Conservation (phyloP, 768 basidiomycete genomes). For the Fomitopsis serialis region DNA sequence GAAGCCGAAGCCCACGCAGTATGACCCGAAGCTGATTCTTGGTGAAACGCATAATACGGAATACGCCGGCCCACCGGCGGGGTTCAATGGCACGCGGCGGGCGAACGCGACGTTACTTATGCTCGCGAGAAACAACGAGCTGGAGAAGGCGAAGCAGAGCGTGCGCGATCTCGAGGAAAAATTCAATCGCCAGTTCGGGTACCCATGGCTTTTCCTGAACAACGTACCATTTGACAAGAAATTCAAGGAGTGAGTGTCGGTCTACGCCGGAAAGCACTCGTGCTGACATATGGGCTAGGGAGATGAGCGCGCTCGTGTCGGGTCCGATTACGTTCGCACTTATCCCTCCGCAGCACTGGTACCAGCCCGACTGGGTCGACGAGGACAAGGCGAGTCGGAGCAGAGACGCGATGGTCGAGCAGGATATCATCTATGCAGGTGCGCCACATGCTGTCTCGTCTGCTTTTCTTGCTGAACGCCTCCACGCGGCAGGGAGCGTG, state of each 20-base stretch:
- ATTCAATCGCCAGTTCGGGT: constrained; percentile 78
- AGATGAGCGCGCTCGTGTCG: constrained; percentile 18
- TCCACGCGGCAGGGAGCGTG: neutral
- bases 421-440: constrained; percentile 48
- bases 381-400: constrained; percentile 52
- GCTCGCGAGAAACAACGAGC: constrained; percentile 65
- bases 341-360: constrained; percentile 60
- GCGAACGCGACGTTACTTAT: constrained; percentile 30
- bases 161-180: constrained; percentile 79
- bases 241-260: constrained; percentile 56
- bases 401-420: constrained; percentile 43
- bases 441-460: constrained; percentile 11
- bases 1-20: neutral
- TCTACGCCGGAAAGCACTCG: neutral
- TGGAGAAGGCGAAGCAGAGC: constrained; percentile 50
- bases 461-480: neutral
- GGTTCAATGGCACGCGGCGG: constrained; percentile 2
- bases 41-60: neutral
- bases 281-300: constrained; percentile 5
- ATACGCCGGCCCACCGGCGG: neutral
- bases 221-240: constrained; percentile 73
- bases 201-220: constrained; percentile 89
- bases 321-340: constrained; percentile 47
- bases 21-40: neutral
- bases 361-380: constrained; percentile 70